Evolutionary conservation across 2,329 filamentous ascomycete species (phyloP), one percentile per base, ranked within the genome.

Genomic region (Epichloe sibirici): DNA sequence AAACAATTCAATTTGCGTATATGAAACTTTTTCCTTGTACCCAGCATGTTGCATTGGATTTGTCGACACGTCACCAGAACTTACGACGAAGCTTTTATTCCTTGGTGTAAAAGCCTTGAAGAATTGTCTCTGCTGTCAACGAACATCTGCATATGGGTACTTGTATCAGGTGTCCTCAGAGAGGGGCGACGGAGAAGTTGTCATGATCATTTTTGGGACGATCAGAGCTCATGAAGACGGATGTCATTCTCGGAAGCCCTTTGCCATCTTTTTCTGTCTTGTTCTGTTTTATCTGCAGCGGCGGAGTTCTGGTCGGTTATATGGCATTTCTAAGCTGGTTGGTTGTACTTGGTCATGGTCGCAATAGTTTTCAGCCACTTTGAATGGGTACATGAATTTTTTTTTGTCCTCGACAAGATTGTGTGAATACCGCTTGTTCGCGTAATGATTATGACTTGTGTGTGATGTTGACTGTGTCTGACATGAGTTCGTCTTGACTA

Each of bases 251-350:
- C 61, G 59, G 53, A 60, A 25, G 21, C 34, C 38, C 44, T 55
- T 59, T 58, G 44, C 53, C 51, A 49, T 54, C 50, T 39, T 40
- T 23, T 53, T 51, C 56, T 54, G 34, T 45, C 45, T 45, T 57
- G 58, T 58, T 46, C 53, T 53, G 3, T 50, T 51, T 57, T 54
- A 34, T 23, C 37, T 51, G 63, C 59, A 66, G 65, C 64, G 62
- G 62, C 57, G 65, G 65, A 67, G 65, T 67, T 67, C 57, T 35
- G 56, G 56, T 57, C 57, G 58, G 58, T 57, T 43, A 53, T 59
- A 49, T 62, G 58, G 52, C 51, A 55, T 62, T 51, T 60, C 63
- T 53, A 54, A 53, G 50, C 57, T 61, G 61, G 58, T 58, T 60
- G 61, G 58, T 52, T 57, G 37, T 45, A 43, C 35, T 39, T 47